A percentile compares a stretch with the other conserved stretches of the same genome.
phyloP scores from a whole-genome alignment of 2,329 filamentous ascomycete genomes.

The Teratosphaeria viscida region DNA sequence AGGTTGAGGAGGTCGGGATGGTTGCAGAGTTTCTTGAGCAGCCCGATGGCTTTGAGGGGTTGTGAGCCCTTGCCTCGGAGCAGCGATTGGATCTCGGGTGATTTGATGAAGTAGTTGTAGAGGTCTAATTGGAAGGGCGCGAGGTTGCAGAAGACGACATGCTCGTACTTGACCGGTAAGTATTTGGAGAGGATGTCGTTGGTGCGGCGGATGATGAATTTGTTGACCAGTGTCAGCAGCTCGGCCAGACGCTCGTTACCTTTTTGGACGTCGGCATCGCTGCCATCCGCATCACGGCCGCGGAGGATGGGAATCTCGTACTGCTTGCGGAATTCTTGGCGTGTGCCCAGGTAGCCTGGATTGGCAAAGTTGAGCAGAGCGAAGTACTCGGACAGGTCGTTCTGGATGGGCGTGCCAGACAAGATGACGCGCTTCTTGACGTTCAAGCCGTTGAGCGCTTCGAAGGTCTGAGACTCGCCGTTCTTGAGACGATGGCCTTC shows the following conservation, averaged over 20 bases:
- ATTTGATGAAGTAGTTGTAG: slow-evolving; percentile 96
- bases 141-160: slow-evolving; percentile 95
- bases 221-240: slow-evolving; percentile 79
- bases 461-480: slow-evolving; percentile 90
- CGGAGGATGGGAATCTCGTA: slow-evolving; percentile 88
- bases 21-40: slow-evolving; percentile 97
- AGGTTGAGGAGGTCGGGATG: slow-evolving; percentile 88
- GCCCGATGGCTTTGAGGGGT: slow-evolving; percentile 88
- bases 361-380: slow-evolving; percentile 94
- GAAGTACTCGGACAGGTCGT: slow-evolving; percentile 97
- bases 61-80: slow-evolving; percentile 90
- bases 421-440: slow-evolving; percentile 87
- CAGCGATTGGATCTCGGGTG: slow-evolving; percentile 84
- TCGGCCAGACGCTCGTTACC: slow-evolving; percentile 77
- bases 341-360: slow-evolving; percentile 77
- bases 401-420: slow-evolving; percentile 94
- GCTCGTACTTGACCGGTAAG: slow-evolving; percentile 94
- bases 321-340: slow-evolving; percentile 83
- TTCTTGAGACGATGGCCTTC: slow-evolving; percentile 97
- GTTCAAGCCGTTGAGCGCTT: slow-evolving; percentile 77
- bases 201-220: slow-evolving; percentile 93
- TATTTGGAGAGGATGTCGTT: slow-evolving; percentile 99
- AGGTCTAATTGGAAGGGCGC: slow-evolving; percentile 85
- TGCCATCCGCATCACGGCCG: slow-evolving; percentile 81
- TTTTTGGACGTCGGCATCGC: slow-evolving; percentile 68